Evolutionary conservation across 768 basidiomycete genomes (phyloP), one percentile per base, ranked within the genome.

Genomic region (Leccinellum rugosiceps): DNA sequence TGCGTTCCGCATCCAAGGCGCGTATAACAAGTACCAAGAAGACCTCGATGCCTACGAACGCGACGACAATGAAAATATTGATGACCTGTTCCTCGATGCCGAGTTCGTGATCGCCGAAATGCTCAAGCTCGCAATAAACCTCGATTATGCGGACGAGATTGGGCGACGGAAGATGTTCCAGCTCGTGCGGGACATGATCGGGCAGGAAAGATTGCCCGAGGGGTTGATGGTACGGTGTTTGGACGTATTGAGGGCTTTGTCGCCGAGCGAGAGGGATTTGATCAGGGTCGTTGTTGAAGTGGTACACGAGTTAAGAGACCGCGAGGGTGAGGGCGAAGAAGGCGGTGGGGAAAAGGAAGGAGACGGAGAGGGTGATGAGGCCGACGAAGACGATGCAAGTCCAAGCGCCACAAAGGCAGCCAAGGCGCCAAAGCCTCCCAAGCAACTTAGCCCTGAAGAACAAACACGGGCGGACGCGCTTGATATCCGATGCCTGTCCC

Each of bases 131-230:
- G 90, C 91, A 0, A 79, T 88, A 3, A 82, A 88, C 58, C 76
- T 94, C 26, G 95, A 98, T 71, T 98, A 95, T 64, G 83, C 86
- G 0, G 96, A 98, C 73, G 94, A 97, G 71, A 90, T 89, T 58
- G 95, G 96, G 4, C 75, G 93, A 58, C 75, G 93, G 57, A 90
- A 89, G 73, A 94, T 94, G 87, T 90, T 90, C 65, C 79, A 83
- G 50, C 84, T 95, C 31, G 84, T 95, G 63, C 85, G 93, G 21
- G 84, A 88, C 50, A 95, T 98, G 91, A 78, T 96, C 15, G 82
- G 82, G 1, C 82, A 88, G 60, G 81, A 86, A 14, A 67, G 72
- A 0, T 79, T 98, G 1, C 92, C 94, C 0, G 82, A 87, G 52
- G 69, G 72, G 13, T 77, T 96, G 21, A 77, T 94, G 43, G 78